phyloP scores from a whole-genome alignment of 371 early-diverging fungal genomes.

The Rhizopus delemar region DNA sequence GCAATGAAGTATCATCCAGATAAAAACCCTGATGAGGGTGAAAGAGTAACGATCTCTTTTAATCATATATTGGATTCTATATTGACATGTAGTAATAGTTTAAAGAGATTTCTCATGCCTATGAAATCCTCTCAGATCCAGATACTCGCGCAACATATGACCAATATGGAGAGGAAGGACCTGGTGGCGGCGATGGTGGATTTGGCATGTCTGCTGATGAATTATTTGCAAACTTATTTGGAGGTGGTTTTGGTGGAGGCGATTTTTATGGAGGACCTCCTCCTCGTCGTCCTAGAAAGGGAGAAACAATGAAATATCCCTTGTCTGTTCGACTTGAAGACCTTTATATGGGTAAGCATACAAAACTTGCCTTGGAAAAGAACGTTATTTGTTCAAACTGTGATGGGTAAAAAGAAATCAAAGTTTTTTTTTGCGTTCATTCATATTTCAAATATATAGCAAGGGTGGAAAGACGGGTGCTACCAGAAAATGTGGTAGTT shows the following conservation, averaged over 20 bases:
- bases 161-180: conserved; percentile 86
- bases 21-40: conserved; percentile 65
- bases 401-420: conserved; percentile 43
- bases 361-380: conserved; percentile 79
- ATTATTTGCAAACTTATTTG: conserved; percentile 84
- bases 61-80: background rate
- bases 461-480: conserved; percentile 79
- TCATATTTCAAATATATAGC: conserved; percentile 35
- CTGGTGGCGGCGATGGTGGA: conserved; percentile 61
- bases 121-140: conserved; percentile 90
- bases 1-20: conserved; percentile 98
- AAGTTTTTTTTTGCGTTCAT: background rate
- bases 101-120: conserved; percentile 93
- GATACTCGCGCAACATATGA: conserved; percentile 86
- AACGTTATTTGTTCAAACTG: conserved; percentile 77
- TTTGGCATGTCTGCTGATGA: conserved; percentile 73
- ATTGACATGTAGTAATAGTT: conserved; percentile 60
- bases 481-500: conserved; percentile 73
- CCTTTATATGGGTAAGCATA: conserved; percentile 84
- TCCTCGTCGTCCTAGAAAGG: conserved; percentile 75
- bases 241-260: conserved; percentile 45
- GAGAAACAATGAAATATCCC: conserved; percentile 76
- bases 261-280: conserved; percentile 54
- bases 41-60: conserved; percentile 30
- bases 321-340: conserved; percentile 85